Conservation (phyloP, 257 asterid genomes). For the Cordia subcordata region DNA sequence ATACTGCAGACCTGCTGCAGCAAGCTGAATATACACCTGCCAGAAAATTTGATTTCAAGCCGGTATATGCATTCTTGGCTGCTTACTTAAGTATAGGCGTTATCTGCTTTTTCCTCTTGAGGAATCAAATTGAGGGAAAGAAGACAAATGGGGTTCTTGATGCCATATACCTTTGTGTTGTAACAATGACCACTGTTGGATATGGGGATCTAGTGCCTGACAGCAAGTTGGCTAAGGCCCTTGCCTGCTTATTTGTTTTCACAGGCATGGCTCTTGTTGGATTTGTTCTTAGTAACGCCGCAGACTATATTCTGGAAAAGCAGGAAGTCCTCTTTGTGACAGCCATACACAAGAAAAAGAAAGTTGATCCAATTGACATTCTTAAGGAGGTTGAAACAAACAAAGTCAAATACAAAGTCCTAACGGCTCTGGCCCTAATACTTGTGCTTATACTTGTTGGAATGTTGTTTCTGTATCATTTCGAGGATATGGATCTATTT, state of each 20-base stretch:
- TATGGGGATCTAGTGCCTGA: conserved; percentile 83
- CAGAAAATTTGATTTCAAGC: conserved; percentile 30
- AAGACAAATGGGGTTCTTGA: conserved; percentile 68
- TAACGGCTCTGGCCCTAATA: conserved; percentile 32
- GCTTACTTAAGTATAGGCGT: conserved; percentile 53
- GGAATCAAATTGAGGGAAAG: conserved; percentile 57
- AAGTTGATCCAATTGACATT: conserved; percentile 38
- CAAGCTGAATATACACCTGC: conserved; percentile 20
- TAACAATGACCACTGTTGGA: conserved; percentile 95
- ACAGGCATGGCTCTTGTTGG: conserved; percentile 80
- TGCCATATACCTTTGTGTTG: conserved; percentile 71
- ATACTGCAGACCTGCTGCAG: conserved; percentile 10
- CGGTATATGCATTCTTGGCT: conserved; percentile 30
- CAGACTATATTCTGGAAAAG: conserved; percentile 63
- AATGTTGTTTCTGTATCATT: conserved; percentile 31
- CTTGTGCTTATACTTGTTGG: conserved; percentile 40
- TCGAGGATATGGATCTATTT: conserved; percentile 48
- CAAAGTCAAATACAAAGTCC: conserved; percentile 45
- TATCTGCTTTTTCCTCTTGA: conserved; percentile 45
- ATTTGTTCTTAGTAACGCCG: conserved; percentile 65
- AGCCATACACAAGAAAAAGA: conserved; percentile 46
- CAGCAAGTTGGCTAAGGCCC: conserved; percentile 42
- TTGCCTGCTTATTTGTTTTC: conserved; percentile 67
- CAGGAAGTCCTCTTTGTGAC: conserved; percentile 57
- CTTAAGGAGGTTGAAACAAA: conserved; percentile 46